Base-by-base conservation (phyloP, 2,329 filamentous ascomycete genomes). In the Orbilia blumenaviensis region DNA sequence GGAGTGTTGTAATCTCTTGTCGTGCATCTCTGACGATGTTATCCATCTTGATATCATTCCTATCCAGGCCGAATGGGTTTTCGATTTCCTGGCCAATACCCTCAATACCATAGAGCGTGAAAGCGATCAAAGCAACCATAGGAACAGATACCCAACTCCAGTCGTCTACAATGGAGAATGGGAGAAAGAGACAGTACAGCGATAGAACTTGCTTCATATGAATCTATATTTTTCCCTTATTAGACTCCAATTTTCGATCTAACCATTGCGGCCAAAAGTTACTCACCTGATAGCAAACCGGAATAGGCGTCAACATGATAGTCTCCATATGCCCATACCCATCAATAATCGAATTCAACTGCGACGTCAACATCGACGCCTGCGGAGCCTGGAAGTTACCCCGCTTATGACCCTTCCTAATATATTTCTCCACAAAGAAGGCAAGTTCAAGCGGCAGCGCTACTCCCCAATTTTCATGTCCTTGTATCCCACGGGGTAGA, bases 1-100 rank as follows among this genome's bases (percentile, higher is more conserved):
- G 78, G 78, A 89, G 81, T 3, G 88, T 87, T 71, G 85, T 84
- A 25, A 88, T 84, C 81, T 90, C 88, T 27, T 84, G 84, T 75
- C 86, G 83, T 58, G 86, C 83, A 80, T 90, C 88, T 76, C 88
- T 87, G 1, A 88, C 86, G 64, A 90, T 87, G 1, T 86, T 87
- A 81, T 90, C 88, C 85, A 90, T 89, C 81, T 89, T 89, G 82
- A 90, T 90, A 80, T 90, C 88, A 72, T 89, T 89, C 79, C 85
- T 84, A 78, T 90, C 88, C 77, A 88, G 88, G 0, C 88, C 88
- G 81, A 90, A 90, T 0, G 88, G 88, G 80, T 90, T 88, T 80
- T 90, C 88, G 0, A 90, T 82, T 82, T 90, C 88, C 10, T 85
- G 85, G 0, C 87, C 88, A 72, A 90, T 90, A 0, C 79, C 88